These are phyloP conservation scores for Poronia punctata DNA, from an alignment of 495 filamentous ascomycete species.

Conservation along the genomic window DNA sequence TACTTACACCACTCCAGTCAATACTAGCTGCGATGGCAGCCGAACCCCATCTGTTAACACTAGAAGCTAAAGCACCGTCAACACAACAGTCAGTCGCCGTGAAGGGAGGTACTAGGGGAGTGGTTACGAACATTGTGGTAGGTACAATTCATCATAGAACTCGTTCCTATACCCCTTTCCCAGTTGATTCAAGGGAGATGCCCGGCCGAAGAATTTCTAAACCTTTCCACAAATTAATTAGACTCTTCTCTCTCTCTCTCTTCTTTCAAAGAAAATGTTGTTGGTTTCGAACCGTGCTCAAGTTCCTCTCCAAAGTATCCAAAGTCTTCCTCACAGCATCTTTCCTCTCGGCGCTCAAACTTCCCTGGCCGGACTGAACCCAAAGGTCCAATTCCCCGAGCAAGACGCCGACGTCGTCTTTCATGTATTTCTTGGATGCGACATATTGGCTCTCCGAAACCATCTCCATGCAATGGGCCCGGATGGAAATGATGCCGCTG, in stretches of 20 bases:
- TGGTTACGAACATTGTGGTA: neutral
- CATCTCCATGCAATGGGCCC: constrained; percentile 29
- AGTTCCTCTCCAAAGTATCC: constrained; percentile 12
- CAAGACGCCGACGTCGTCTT: constrained; percentile 26
- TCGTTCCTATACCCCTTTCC: neutral
- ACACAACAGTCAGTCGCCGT: too few species aligned
- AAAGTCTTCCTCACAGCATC: constrained; percentile 18
- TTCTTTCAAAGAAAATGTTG: neutral
- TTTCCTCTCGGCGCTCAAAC: constrained; percentile 25
- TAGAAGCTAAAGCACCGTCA: neutral
- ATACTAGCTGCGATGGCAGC: constrained; percentile 13
- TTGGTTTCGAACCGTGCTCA: constrained; percentile 15
- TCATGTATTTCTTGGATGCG: constrained; percentile 24
- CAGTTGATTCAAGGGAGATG: neutral
- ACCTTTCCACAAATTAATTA: neutral
- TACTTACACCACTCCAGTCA: constrained; percentile 20
- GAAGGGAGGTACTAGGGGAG: neutral
- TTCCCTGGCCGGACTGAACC: constrained; percentile 32
- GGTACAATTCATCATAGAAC: constrained; percentile 3
- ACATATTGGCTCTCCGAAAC: constrained; percentile 31
- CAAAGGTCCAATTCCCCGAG: constrained; percentile 30
- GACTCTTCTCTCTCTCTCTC: too few species aligned
- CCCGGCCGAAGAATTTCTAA: neutral
- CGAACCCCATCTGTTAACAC: constrained; percentile 10
- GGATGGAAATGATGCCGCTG: constrained; percentile 28